Base-by-base conservation (phyloP, 352 stramenopile genomes). In the Thraustochytrium sp. region DNA sequence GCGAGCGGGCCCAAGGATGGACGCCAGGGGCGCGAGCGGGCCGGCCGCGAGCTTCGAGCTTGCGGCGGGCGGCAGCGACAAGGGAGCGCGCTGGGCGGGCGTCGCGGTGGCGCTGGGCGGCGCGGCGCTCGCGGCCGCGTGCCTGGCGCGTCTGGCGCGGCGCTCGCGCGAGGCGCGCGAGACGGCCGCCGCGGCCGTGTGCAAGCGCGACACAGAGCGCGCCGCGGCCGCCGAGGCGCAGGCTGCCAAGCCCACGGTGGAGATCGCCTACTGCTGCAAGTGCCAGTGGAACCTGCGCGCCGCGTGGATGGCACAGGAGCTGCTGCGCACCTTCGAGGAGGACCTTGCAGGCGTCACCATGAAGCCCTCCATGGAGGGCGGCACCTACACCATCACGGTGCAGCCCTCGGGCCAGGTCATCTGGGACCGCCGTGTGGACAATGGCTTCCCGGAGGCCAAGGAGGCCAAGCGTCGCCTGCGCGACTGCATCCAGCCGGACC, bases 391-490 rank as follows among this genome's bases (percentile, higher is more conserved):
- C 2, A 53, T 85, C 75, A 75, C 59, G 26, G 31, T 85, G 0
- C 84, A 85, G 53, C 59, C n/a, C 9, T 89, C 91, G 40, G 86
- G 87, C 37, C 86, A 92, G 61, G 65, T 95, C 68, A 63, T 97
- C 34, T 97, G 92, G 92, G 94, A 94, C 85, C 89, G 93, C 74
- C 92, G 91, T 85, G 85, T 88, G 16, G 86, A 88, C 8, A 89
- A 92, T 4, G 85, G 90, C 59, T 98, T 98, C 87, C 94, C 94
- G 1, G 92, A 98, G 86, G 90, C 91, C 53, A 95, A 96, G 85
- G 92, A 96, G 87, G 82, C 97, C 49, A 97, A 98, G 87, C 93
- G 96, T 85, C 87, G 93, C 64, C 88, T 98, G 77, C 92, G 94
- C 48, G 93, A 97, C 87, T 65, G 89, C 76, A 90, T 97, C 72